Evolutionary conservation across 495 filamentous ascomycete species (phyloP), one percentile per base, ranked within the genome.

Genomic region (Aspergillus taichungensis): DNA sequence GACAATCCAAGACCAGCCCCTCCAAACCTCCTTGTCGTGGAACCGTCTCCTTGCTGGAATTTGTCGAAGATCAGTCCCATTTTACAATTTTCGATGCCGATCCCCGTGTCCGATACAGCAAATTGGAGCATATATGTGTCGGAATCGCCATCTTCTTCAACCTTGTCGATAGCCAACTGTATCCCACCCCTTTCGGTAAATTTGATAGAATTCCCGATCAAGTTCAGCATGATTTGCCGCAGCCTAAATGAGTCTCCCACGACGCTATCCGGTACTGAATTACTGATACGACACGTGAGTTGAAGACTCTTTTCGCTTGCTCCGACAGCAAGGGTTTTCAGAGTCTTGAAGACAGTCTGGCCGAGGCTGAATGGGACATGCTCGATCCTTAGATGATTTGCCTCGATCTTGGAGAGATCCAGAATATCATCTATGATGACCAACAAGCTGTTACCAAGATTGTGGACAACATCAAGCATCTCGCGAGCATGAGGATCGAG

Each of bases 401-500:
- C 69, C 9, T 82, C 78, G 14, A 91, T 75, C 56, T 91, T 91
- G 5, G 84, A 88, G 47, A 89, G 80, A 54, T 91, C 87, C 4
- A 92, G 72, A 37, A 90, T 89, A 51, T 92, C 86, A 48, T 91
- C 90, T 53, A 92, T 91, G 13, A 91, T 84, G 0, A 80, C 85
- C 31, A 94, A 62, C 6, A 94, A 68, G 5, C 78, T 79, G 51
- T 87, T 87, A 0, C 79, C 84, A 3, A 94, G 75, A 52, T 88
- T 87, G 60, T 91, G 87, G 44, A 94, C 88, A 56, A 90, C 89
- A 52, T 88, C 90, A 55, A 92, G 64, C 85, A 90, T 91, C 63
- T 94, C 87, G 81, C 85, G 13, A 78, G 68, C 50, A 83, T 76
- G 24, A 87, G 83, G 49, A 81, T 84, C 47, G 84, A 80, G 3